A percentile compares a stretch with the other conserved stretches of the same genome.
Conservation (phyloP, 306 rosid species). For the Pyrus communis region DNA sequence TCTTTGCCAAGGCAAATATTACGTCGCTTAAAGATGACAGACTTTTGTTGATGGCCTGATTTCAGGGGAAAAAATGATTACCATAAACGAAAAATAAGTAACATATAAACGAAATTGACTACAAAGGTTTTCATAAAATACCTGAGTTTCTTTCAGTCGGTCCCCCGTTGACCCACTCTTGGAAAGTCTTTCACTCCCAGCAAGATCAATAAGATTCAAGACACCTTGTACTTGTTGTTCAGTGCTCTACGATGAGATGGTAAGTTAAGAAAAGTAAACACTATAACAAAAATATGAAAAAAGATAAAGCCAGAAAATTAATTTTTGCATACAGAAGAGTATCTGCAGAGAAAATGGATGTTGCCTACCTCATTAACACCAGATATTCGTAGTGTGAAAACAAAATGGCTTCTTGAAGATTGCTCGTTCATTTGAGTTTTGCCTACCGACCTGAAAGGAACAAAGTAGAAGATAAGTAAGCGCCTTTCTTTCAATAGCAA, state of each 20-base stretch:
- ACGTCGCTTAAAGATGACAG: slow-evolving; percentile 87
- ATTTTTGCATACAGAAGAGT: not conserved
- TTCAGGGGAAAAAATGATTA: not conserved
- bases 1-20: slow-evolving; percentile 90
- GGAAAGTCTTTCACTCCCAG: slow-evolving; percentile 97
- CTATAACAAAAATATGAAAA: not conserved
- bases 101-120: not conserved
- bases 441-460: slow-evolving; percentile 70
- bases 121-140: slow-evolving; percentile 21
- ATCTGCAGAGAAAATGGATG: not conserved
- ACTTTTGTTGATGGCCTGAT: slow-evolving; percentile 87
- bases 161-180: slow-evolving; percentile 94
- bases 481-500: not conserved
- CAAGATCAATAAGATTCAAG: slow-evolving; percentile 92
- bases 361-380: slow-evolving; percentile 80
- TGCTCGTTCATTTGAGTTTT: slow-evolving; percentile 97
- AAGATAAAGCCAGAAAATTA: not conserved
- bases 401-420: slow-evolving; percentile 98
- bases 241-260: slow-evolving; percentile 50
- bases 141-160: slow-evolving; percentile 95
- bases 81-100: slow-evolving; percentile 5
- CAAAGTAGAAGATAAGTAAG: slow-evolving; percentile 3
- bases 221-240: slow-evolving; percentile 96
- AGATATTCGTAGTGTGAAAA: slow-evolving; percentile 82
- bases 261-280: not conserved